Percentiles rank a stretch among this genome's conserved stretches.
These are phyloP conservation scores for Tricholomella constricta DNA, from an alignment of 768 basidiomycete species.

Conservation along the genomic window DNA sequence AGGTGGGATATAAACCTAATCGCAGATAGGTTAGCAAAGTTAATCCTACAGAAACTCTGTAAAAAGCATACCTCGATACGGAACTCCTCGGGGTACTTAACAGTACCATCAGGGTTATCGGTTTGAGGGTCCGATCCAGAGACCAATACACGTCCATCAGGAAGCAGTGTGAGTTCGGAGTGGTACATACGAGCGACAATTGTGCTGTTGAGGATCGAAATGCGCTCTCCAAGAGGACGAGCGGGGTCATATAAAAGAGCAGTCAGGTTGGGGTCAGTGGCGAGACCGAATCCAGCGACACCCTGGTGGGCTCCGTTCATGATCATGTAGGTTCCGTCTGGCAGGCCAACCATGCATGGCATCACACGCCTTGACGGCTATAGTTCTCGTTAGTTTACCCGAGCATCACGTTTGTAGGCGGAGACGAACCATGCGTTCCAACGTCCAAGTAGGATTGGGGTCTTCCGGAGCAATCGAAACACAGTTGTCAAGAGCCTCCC, in stretches of 20 bases:
- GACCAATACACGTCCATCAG: conserved; percentile 73
- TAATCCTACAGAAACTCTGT: background rate
- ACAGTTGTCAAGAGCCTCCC: conserved; percentile 65
- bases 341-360: conserved; percentile 72
- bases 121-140: conserved; percentile 78
- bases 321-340: conserved; percentile 77
- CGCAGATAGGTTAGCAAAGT: background rate
- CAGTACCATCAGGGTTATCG: conserved; percentile 37
- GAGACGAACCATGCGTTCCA: conserved; percentile 75
- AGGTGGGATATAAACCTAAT: conserved; percentile 78
- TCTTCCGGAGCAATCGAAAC: conserved; percentile 68
- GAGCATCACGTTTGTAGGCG: background rate
- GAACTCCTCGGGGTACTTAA: conserved; percentile 73
- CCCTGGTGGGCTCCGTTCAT: conserved; percentile 74
- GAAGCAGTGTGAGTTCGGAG: conserved; percentile 72
- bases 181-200: conserved; percentile 79
- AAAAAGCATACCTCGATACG: conserved; percentile 47
- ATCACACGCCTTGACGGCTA: conserved; percentile 76
- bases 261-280: conserved; percentile 57
- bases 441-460: conserved; percentile 59
- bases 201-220: conserved; percentile 67
- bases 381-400: background rate
- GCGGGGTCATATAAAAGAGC: conserved; percentile 75
- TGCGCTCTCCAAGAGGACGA: conserved; percentile 56
- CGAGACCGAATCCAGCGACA: conserved; percentile 74